Evolutionary conservation across 2,329 filamentous ascomycete genomes (phyloP), one percentile per base, ranked within the genome.

Genomic region (Aspergillus hiratsukae): DNA sequence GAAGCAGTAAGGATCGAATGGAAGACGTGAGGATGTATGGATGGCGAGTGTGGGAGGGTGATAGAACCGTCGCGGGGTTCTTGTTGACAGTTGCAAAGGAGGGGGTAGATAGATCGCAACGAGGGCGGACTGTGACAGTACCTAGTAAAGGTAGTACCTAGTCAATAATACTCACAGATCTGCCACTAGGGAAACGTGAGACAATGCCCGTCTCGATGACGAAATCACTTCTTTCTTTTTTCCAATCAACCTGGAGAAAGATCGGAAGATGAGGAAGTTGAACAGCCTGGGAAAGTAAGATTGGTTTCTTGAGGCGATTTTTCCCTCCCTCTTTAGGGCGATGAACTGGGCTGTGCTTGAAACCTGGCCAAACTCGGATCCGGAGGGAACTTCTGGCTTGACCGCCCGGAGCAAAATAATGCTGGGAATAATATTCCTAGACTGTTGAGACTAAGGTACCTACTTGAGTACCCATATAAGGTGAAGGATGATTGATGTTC

Each of bases 1-100:
- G 61, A 59, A 48, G 56, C 49, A 51, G 48, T 43, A 55, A 52
- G 53, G 53, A 58, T 51, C 52, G 55, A 57, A 52, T 35, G 31
- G 35, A 49, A 29, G 51, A 52, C 51, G 53, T 28, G 51, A 51
- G 45, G 54, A 55, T 52, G 52, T 49, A 45, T 52, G 50, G 48
- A 53, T 53, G 52, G 49, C 51, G 43, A 52, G 57, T 57, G 56
- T 48, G 60, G 62, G 56, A 60, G 54, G 60, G 54, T 54, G 50
- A 61, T 61, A 54, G 49, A 46, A 49, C 45, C 49, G 58, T 62
- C 63, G 64, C 62, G 61, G 62, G 64, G 65, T 58, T 65, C 55
- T 66, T 63, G 61, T 66, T 65, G 62, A 64, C 60, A 60, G 58
- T 55, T 59, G 54, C 56, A 63, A 57, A 57, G 48, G 48, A 48